These are phyloP conservation scores for Ceratocystis alfenasii DNA, from an alignment of 2,329 filamentous ascomycete species.

Conservation along the genomic window DNA sequence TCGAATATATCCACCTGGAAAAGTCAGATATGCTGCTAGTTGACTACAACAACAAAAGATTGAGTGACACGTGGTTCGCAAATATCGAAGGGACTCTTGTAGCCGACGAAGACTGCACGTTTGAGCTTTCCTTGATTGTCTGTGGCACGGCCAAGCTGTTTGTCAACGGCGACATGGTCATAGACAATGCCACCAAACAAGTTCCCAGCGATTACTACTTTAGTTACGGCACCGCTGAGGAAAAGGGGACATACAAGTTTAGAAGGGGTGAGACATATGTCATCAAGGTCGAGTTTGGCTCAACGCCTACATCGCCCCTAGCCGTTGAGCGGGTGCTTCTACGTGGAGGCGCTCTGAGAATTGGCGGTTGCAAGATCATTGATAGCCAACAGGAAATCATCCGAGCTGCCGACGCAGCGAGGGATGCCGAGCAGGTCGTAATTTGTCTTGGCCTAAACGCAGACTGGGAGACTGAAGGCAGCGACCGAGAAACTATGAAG, in stretches of 20 bases:
- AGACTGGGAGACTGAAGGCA: conserved; percentile 71
- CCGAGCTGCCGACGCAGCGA: conserved; percentile 55
- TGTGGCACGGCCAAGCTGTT: conserved; percentile 54
- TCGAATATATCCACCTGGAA: conserved; percentile 39
- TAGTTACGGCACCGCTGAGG: conserved; percentile 51
- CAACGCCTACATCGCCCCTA: conserved; percentile 46
- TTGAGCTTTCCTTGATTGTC: conserved; percentile 55
- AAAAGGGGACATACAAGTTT: conserved; percentile 46
- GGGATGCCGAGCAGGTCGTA: conserved; percentile 62
- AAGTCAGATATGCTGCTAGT: conserved; percentile 41
- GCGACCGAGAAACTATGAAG: conserved; percentile 66
- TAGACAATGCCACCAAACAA: conserved; percentile 56
- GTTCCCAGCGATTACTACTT: conserved; percentile 52
- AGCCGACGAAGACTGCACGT: conserved; percentile 47
- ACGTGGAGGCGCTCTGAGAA: conserved; percentile 48
- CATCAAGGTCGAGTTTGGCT: conserved; percentile 48
- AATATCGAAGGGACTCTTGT: conserved; percentile 50
- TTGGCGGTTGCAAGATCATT: conserved; percentile 49
- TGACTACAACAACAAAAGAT: conserved; percentile 41
- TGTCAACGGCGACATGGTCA: conserved; percentile 48
- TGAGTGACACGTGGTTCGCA: conserved; percentile 46
- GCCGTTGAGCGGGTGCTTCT: conserved; percentile 40
- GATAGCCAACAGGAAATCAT: conserved; percentile 48
- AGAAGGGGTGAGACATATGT: conserved; percentile 48
- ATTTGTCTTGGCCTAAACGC: conserved; percentile 66